Conservation (phyloP, 225 moss, liverwort and hornwort genomes). For the Marchantia polymorpha region DNA sequence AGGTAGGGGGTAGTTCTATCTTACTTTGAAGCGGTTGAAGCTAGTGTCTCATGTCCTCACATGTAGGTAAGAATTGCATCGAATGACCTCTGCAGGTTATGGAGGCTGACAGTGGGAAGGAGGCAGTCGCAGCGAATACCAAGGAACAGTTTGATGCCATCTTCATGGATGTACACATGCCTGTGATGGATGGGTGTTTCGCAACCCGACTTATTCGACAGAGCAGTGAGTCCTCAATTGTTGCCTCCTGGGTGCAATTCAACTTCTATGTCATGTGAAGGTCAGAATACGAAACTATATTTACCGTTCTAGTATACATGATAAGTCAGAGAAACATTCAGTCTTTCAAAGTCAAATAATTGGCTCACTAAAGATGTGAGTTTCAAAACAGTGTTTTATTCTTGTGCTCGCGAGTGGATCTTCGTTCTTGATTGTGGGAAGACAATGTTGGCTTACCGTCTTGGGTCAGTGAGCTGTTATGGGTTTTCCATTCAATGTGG, state of each 20-base stretch:
- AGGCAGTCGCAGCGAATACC: slow-evolving; percentile 44
- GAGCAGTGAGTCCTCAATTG: slow-evolving; percentile 24
- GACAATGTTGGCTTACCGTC: too few relatives aligned
- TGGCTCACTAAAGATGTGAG: too few relatives aligned
- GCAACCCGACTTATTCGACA: slow-evolving; percentile 47
- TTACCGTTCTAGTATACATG: too few relatives aligned
- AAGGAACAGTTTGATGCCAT: slow-evolving; percentile 45
- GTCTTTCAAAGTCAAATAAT: too few relatives aligned
- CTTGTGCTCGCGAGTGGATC: too few relatives aligned
- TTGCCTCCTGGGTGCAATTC: background rate
- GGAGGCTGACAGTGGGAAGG: slow-evolving; percentile 43
- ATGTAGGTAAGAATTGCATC: background rate
- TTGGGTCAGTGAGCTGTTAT: too few relatives aligned
- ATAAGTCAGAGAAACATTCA: too few relatives aligned
- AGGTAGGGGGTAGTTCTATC: background rate
- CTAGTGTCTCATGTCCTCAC: background rate
- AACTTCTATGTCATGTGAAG: background rate
- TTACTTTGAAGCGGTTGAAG: background rate
- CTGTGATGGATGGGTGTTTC: slow-evolving; percentile 45
- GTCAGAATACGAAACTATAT: background rate
- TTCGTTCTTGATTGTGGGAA: too few relatives aligned
- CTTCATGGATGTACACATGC: slow-evolving; percentile 59
- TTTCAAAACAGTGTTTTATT: too few relatives aligned
- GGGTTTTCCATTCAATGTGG: too few relatives aligned
- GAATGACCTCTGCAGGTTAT: slow-evolving; percentile 34